These are phyloP conservation scores for Beauveria caledonica DNA, from an alignment of 2,329 filamentous ascomycete species.

Conservation along the genomic window DNA sequence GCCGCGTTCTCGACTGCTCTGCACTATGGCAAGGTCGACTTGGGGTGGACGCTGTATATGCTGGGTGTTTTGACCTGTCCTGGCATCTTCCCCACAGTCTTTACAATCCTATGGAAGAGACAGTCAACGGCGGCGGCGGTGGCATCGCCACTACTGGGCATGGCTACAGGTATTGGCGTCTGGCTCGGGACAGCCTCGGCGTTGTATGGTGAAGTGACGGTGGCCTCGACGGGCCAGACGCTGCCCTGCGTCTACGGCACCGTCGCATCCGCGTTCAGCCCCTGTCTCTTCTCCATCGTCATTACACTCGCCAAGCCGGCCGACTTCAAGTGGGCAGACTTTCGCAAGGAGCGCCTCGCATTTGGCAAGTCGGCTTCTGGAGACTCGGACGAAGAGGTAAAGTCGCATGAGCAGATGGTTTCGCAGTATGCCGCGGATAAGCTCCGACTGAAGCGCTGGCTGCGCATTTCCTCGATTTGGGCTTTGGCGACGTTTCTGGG, in stretches of 20 bases:
- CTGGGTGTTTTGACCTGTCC: conserved; percentile 45
- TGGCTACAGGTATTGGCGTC: conserved; percentile 41
- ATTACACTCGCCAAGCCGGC: conserved; percentile 38
- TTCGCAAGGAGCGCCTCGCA: conserved; percentile 31
- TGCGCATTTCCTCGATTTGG: conserved; percentile 36
- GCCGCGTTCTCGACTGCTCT: conserved; percentile 44
- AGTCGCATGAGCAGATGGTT: conserved; percentile 18
- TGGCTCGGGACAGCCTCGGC: conserved; percentile 42
- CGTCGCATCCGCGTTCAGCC: conserved; percentile 37
- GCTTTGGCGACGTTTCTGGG: conserved; percentile 41
- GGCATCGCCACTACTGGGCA: conserved; percentile 39
- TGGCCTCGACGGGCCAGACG: conserved; percentile 38
- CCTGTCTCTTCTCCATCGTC: conserved; percentile 34
- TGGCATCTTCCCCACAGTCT: conserved; percentile 44
- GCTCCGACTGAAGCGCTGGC: conserved; percentile 36
- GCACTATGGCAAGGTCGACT: conserved; percentile 44
- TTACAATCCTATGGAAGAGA: conserved; percentile 43
- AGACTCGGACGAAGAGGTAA: conserved; percentile 15
- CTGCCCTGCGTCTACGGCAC: conserved; percentile 46
- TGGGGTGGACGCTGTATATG: conserved; percentile 48
- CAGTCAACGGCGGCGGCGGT: conserved; percentile 43
- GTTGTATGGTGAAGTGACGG: conserved; percentile 38
- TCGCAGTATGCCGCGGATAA: conserved; percentile 23
- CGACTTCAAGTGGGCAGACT: conserved; percentile 31
- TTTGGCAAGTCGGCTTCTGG: conserved; percentile 20